Base-by-base conservation (phyloP, 495 filamentous ascomycete species). In the Hypoxylon fuscum region DNA sequence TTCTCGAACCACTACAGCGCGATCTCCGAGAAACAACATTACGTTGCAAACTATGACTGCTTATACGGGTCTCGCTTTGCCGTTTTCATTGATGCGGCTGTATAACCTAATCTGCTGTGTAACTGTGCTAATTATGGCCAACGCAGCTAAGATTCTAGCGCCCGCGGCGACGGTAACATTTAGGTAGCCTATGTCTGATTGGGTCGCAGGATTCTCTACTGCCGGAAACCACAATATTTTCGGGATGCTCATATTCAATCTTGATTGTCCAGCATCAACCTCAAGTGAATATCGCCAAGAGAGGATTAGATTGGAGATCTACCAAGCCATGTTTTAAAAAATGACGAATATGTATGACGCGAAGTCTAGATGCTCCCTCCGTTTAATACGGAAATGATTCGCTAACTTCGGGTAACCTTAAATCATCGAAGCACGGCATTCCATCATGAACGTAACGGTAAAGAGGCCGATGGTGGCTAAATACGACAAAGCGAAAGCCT, bases 371-470 rank as follows among this genome's bases (percentile, higher is more conserved):
- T 37, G 14, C 23, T 23, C 21, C 32, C 25, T 35, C 29, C 43
- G 55, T 59, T 49, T 56, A 59, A 50, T 55, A 50, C 44, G 44
- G 52, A 40, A 44, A 57, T 21, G 38, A 53, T 53, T 53, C 15
- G 27, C 48, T 12, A 34, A 12, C 4, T 4, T 21, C 2, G 10
- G 6, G 15, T 21, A 43, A 43, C 20, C 21, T 43, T 25, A 43
- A 40, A 40, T 43, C 23, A 18, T 46, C 12, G 2, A 25, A 15
- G 2, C 10, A 27, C 22, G 23, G 22, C 22, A 31, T 18, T 35
- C 3, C 47, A 42, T 59, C 48, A 41, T 9, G 14, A 46, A 2
- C 35, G 34, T 55, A 49, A 43, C 25, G 43, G 49, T 8, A 47
- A 3, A n/a, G n/a, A n/a, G n/a, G n/a, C n/a, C n/a, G n/a, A n/a